phyloP scores from a whole-genome alignment of 2,329 filamentous ascomycete genomes.

The Penicillium sumatraense region DNA sequence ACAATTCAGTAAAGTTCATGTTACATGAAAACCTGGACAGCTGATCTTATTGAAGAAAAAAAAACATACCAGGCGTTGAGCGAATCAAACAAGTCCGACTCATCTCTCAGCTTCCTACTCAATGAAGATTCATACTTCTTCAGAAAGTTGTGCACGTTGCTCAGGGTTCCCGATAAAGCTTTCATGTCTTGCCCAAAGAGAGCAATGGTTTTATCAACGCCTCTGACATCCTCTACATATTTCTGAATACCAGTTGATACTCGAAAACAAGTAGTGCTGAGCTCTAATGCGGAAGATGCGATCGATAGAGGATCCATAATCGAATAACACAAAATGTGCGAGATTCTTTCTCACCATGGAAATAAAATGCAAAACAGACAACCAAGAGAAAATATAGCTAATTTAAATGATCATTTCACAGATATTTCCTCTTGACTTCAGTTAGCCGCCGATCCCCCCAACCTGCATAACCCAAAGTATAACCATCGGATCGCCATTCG shows the following conservation, averaged over 20 bases:
- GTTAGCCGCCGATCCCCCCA: too few species aligned
- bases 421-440: too few species aligned
- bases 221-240: not conserved
- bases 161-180: not conserved
- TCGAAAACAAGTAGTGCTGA: not conserved
- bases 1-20: too few species aligned
- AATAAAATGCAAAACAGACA: too few species aligned
- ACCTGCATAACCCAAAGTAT: too few species aligned
- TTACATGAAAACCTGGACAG: too few species aligned
- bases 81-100: not conserved
- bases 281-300: not conserved
- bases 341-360: too few species aligned
- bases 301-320: not conserved
- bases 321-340: too few species aligned
- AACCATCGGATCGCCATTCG: too few species aligned
- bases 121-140: not conserved
- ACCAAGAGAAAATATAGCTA: too few species aligned
- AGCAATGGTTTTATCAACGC: not conserved
- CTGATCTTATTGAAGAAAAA: not conserved
- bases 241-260: not conserved
- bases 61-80: not conserved
- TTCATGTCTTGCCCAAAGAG: not conserved
- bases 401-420: too few species aligned
- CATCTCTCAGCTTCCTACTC: not conserved
- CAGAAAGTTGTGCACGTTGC: not conserved